Evolutionary conservation across 108 stramenopile species (phyloP).

Genomic region (Nitzschia sp.): DNA sequence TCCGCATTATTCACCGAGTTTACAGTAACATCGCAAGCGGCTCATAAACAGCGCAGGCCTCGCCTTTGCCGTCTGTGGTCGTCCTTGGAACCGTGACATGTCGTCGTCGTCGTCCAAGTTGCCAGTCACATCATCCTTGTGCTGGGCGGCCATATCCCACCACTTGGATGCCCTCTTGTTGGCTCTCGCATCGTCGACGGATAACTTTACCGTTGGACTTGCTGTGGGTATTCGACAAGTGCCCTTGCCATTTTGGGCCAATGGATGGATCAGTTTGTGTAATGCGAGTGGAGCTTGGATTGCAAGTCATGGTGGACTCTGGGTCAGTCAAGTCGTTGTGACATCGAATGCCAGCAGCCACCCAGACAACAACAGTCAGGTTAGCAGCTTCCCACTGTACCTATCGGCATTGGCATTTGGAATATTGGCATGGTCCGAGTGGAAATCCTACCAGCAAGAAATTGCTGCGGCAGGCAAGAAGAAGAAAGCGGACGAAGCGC

Average conservation of each 20-base stretch:
- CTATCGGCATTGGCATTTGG: slow-evolving; percentile 35
- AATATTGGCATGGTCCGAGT: slow-evolving; percentile 16
- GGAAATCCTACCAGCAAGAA: background rate
- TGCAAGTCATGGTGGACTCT: slow-evolving; percentile 27
- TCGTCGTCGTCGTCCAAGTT: too few species aligned
- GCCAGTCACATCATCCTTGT: background rate
- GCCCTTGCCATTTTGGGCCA: slow-evolving; percentile 19
- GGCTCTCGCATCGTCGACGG: slow-evolving; percentile 44
- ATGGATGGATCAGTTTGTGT: slow-evolving; percentile 37
- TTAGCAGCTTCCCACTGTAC: slow-evolving; percentile 6
- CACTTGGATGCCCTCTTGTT: slow-evolving; percentile 44
- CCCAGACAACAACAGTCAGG: background rate
- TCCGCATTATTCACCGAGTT: too few species aligned
- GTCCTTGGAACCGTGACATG: too few species aligned
- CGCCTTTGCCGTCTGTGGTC: too few species aligned
- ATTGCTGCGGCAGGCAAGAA: background rate
- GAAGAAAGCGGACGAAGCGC: background rate
- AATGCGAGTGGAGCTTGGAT: slow-evolving; percentile 44
- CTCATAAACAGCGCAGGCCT: too few species aligned
- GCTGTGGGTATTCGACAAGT: slow-evolving; percentile 33
- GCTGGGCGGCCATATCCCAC: background rate
- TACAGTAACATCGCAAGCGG: too few species aligned
- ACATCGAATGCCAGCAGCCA: background rate
- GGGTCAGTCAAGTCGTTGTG: background rate
- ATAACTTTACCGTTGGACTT: slow-evolving; percentile 55